Evolutionary conservation across 2,329 filamentous ascomycete genomes (phyloP).

Genomic region (Aspergillus viridinutans): DNA sequence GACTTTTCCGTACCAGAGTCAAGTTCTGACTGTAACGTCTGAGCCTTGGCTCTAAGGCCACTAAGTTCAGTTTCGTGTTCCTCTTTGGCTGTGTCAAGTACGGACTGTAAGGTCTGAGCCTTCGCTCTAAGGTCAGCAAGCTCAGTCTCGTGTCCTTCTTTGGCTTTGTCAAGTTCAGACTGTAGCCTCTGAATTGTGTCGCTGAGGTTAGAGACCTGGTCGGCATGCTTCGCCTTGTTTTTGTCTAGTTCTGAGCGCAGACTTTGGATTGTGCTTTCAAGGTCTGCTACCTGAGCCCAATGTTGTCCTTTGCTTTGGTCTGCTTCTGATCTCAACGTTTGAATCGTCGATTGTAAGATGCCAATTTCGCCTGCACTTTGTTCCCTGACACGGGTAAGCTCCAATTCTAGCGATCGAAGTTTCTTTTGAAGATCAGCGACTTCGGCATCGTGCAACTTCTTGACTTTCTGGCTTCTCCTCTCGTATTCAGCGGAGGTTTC

Average conservation of each 20-base stretch:
- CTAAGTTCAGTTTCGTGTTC: constrained; percentile 52
- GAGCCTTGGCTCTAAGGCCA: constrained; percentile 54
- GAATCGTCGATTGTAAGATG: constrained; percentile 55
- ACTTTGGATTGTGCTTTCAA: constrained; percentile 56
- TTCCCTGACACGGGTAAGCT: constrained; percentile 47
- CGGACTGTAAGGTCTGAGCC: constrained; percentile 53
- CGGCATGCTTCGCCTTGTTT: constrained; percentile 49
- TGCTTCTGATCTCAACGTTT: constrained; percentile 50
- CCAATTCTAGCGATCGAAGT: constrained; percentile 55
- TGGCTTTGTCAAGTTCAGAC: constrained; percentile 28
- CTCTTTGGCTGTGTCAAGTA: constrained; percentile 45
- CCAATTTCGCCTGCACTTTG: constrained; percentile 53
- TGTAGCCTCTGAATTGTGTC: constrained; percentile 57
- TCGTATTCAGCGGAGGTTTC: constrained; percentile 40
- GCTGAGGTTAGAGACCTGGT: constrained; percentile 55
- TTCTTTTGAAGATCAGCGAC: constrained; percentile 59
- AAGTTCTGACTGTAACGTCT: constrained; percentile 50
- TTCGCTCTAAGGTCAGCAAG: constrained; percentile 56
- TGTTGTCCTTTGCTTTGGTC: constrained; percentile 56
- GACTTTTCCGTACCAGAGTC: constrained; percentile 47
- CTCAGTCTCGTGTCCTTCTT: constrained; percentile 51
- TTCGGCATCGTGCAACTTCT: constrained; percentile 54
- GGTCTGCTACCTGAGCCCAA: constrained; percentile 58
- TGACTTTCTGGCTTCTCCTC: constrained; percentile 33
- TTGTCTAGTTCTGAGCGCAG: constrained; percentile 49